A percentile compares a stretch with the other conserved stretches of the same genome.
Conservation (phyloP, 2,329 filamentous ascomycete genomes). For the Aspergillus sojae region DNA sequence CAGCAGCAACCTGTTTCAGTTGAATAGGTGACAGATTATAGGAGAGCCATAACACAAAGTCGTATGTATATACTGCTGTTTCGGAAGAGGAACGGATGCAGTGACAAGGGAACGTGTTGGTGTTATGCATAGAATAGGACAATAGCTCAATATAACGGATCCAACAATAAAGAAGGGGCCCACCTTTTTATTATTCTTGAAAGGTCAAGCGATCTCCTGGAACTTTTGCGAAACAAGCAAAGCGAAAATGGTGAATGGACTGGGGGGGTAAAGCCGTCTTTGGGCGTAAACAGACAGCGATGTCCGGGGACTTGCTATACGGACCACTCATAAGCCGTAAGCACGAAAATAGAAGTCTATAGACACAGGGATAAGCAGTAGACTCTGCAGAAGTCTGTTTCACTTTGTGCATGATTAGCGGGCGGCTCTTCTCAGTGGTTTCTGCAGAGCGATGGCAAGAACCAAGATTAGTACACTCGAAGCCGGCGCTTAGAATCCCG, state of each 20-base stretch:
- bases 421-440: slow-evolving; percentile 17
- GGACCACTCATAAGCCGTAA: not conserved
- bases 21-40: slow-evolving; percentile 14
- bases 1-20: slow-evolving; percentile 20
- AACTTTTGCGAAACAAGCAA: not conserved
- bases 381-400: slow-evolving; percentile 23
- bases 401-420: slow-evolving; percentile 24
- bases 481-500: slow-evolving; percentile 31
- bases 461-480: slow-evolving; percentile 29
- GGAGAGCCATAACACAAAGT: slow-evolving; percentile 18
- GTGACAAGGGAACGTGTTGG: slow-evolving; percentile 16
- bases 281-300: slow-evolving; percentile 1
- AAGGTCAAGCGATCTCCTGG: not conserved
- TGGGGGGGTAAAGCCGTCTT: not conserved
- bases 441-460: slow-evolving; percentile 23
- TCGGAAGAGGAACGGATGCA: slow-evolving; percentile 4
- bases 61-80: slow-evolving; percentile 19
- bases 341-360: not conserved
- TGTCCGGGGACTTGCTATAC: not conserved
- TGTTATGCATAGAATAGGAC: slow-evolving; percentile 18
- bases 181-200: slow-evolving; percentile 11
- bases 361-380: not conserved
- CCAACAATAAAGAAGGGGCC: not conserved
- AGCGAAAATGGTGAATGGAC: not conserved
- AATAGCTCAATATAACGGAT: slow-evolving; percentile 12